A percentile compares a stretch with the other conserved stretches of the same genome.
Conservation (phyloP, 2,329 filamentous ascomycete genomes). For the Scortechinia acanthostroma region DNA sequence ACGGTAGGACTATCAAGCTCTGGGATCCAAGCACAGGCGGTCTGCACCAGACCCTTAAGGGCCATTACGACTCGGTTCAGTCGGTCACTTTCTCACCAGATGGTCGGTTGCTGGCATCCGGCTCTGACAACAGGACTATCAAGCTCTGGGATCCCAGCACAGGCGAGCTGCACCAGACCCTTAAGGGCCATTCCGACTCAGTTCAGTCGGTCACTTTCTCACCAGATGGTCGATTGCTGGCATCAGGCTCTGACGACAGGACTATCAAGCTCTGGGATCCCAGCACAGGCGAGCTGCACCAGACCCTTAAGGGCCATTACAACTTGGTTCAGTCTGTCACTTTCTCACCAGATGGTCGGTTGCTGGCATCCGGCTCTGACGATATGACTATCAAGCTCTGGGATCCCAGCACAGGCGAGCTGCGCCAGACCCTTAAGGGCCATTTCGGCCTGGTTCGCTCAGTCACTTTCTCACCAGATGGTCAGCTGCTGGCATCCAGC, state of each 20-base stretch:
- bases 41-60: neutral
- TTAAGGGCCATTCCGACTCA: neutral
- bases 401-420: neutral
- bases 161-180: neutral
- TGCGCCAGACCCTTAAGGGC: neutral
- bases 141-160: neutral
- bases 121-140: neutral
- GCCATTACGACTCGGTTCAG: constrained; percentile 5
- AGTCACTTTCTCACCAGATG: neutral
- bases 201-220: constrained; percentile 1
- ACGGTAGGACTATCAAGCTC: constrained; percentile 5
- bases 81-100: constrained; percentile 10
- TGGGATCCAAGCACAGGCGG: constrained; percentile 7
- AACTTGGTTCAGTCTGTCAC: neutral
- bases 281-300: neutral
- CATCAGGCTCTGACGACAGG: neutral
- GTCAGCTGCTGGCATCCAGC: neutral
- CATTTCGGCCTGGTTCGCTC: neutral
- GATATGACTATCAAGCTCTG: neutral
- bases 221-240: neutral
- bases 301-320: neutral
- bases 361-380: neutral
- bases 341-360: neutral
- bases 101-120: constrained; percentile 7
- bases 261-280: neutral